These are phyloP conservation scores for Trichosporon sp. DNA, from an alignment of 1,284 basidiomycete species.

Conservation along the genomic window DNA sequence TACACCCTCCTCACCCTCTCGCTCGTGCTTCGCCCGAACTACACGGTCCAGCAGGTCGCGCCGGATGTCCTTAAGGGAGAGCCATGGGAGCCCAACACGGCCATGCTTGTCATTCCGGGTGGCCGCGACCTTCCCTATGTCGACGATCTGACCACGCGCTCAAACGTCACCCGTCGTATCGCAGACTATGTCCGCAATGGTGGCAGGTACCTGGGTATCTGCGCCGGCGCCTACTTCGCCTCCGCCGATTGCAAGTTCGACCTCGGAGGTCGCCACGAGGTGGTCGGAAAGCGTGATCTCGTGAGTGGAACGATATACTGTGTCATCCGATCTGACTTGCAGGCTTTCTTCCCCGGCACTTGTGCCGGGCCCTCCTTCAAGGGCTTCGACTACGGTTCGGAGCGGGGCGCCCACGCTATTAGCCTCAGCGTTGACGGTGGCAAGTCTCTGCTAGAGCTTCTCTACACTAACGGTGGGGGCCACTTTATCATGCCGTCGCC, in stretches of 20 bases:
- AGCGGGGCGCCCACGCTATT: slow-evolving; percentile 51
- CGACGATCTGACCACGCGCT: slow-evolving; percentile 50
- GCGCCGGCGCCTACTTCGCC: slow-evolving; percentile 59
- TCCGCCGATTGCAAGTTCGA: slow-evolving; percentile 54
- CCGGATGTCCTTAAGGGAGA: slow-evolving; percentile 59
- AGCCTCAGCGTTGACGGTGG: slow-evolving; percentile 35
- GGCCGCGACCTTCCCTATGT: slow-evolving; percentile 57
- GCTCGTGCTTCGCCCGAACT: slow-evolving; percentile 63
- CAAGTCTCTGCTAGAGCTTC: slow-evolving; percentile 34
- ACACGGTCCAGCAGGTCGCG: slow-evolving; percentile 68
- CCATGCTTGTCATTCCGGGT: slow-evolving; percentile 70
- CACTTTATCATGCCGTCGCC: slow-evolving; percentile 51
- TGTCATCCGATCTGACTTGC: background rate
- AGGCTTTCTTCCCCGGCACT: slow-evolving; percentile 58
- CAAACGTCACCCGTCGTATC: slow-evolving; percentile 53
- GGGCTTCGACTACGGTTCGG: slow-evolving; percentile 56
- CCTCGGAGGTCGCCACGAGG: slow-evolving; percentile 52
- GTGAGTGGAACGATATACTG: slow-evolving; percentile 22
- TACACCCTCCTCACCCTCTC: slow-evolving; percentile 59
- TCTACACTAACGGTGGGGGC: slow-evolving; percentile 59
- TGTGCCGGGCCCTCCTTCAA: slow-evolving; percentile 58
- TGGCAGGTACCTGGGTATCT: slow-evolving; percentile 65
- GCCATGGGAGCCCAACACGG: slow-evolving; percentile 71
- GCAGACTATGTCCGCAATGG: slow-evolving; percentile 63
- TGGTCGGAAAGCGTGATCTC: slow-evolving; percentile 55